Conservation (phyloP, 495 filamentous ascomycete species). For the Poronia punctata region DNA sequence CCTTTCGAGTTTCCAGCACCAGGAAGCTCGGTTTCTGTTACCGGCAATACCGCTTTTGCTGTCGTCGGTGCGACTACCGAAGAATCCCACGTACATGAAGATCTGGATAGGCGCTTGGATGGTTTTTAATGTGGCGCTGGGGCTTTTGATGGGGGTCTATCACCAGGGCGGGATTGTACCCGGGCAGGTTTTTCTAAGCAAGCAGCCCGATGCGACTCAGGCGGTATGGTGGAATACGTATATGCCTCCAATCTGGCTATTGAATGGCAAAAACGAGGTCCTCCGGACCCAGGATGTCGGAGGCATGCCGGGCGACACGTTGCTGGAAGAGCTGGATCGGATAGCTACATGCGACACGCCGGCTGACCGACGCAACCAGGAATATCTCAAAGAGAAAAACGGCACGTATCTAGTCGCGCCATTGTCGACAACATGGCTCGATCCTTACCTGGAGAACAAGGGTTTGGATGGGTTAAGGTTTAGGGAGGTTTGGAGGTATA, state of each 20-base stretch:
- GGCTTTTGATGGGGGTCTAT: constrained; percentile 81
- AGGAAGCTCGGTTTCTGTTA: constrained; percentile 90
- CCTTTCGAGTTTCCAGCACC: constrained; percentile 81
- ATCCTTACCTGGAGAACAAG: constrained; percentile 48
- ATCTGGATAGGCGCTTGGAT: constrained; percentile 68
- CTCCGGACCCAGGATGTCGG: constrained; percentile 74
- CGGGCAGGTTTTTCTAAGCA: constrained; percentile 59
- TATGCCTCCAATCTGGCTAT: constrained; percentile 83
- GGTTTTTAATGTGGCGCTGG: constrained; percentile 71
- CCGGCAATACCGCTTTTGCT: constrained; percentile 84
- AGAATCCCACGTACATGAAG: constrained; percentile 38
- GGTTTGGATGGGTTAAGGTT: constrained; percentile 44
- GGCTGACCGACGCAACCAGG: constrained; percentile 40
- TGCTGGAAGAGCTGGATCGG: constrained; percentile 53
- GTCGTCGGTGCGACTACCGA: constrained; percentile 68
- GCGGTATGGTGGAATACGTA: constrained; percentile 99
- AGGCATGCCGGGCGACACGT: constrained; percentile 57
- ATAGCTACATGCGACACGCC: constrained; percentile 53
- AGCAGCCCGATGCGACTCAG: constrained; percentile 53
- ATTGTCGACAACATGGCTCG: constrained; percentile 64
- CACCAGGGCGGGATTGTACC: constrained; percentile 92
- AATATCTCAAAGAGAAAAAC: constrained; percentile 44
- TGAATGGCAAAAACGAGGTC: constrained; percentile 65
- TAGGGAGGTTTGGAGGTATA: constrained; percentile 64
- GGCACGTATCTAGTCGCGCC: constrained; percentile 63